A percentile compares a stretch with the other conserved stretches of the same genome.
Evolutionary conservation across 2,329 filamentous ascomycete genomes (phyloP).

Genomic region (Proliferodiscus dingleyae): DNA sequence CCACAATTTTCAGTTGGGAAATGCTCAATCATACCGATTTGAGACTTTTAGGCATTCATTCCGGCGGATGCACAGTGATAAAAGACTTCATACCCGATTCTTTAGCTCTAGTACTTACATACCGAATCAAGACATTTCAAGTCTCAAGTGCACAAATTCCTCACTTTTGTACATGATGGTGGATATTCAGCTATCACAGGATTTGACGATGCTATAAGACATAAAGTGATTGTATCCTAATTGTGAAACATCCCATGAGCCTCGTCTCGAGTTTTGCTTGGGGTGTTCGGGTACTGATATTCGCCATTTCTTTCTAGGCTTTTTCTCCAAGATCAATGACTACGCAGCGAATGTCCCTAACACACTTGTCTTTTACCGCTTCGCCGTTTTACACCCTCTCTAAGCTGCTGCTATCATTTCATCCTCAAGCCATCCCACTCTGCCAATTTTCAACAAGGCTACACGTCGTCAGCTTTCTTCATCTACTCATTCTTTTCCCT

Average conservation of each 20-base stretch:
- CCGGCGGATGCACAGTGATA: not conserved
- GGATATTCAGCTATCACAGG: too few relatives aligned
- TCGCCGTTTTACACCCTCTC: too few relatives aligned
- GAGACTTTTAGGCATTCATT: not conserved
- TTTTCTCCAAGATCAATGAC: conserved; percentile 9
- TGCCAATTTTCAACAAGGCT: conserved; percentile 15
- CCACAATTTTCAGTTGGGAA: too few relatives aligned
- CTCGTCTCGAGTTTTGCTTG: not conserved
- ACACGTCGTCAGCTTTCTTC: conserved; percentile 5
- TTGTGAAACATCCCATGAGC: not conserved
- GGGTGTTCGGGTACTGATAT: not conserved
- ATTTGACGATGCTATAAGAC: not conserved
- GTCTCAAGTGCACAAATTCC: not conserved
- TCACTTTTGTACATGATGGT: too few relatives aligned
- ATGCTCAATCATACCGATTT: too few relatives aligned
- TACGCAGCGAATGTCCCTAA: conserved; percentile 12
- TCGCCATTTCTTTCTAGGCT: conserved; percentile 7
- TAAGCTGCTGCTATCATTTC: conserved; percentile 8
- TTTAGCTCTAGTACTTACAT: not conserved
- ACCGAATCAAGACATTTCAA: not conserved
- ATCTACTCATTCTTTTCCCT: not conserved
- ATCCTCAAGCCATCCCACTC: conserved; percentile 15
- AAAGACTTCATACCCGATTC: not conserved
- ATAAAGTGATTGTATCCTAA: not conserved
- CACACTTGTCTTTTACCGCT: conserved; percentile 3